phyloP scores from a whole-genome alignment of 306 rosid species.

The Canavalia gladiata region DNA sequence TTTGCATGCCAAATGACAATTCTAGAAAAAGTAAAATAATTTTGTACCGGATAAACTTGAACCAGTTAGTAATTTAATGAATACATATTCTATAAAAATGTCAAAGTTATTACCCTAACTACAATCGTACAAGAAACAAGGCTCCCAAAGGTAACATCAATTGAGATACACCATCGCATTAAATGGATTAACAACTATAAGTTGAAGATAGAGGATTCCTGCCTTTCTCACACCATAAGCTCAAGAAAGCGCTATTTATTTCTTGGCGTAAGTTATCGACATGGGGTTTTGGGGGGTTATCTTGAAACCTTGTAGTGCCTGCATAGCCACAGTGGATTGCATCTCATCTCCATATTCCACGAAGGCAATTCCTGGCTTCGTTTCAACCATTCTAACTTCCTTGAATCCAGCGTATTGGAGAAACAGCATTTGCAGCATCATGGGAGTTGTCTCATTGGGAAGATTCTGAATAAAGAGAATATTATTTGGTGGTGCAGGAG shows the following conservation, averaged over 20 bases:
- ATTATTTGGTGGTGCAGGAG: slow-evolving; percentile 98
- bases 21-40: neutral
- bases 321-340: slow-evolving; percentile 94
- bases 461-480: slow-evolving; percentile 94
- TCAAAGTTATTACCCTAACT: slow-evolving; percentile 36
- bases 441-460: slow-evolving; percentile 87
- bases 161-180: slow-evolving; percentile 43
- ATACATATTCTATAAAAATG: slow-evolving; percentile 39
- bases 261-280: slow-evolving; percentile 97
- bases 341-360: slow-evolving; percentile 93
- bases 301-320: slow-evolving; percentile 92
- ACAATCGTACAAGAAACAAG: slow-evolving; percentile 47
- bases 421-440: slow-evolving; percentile 99
- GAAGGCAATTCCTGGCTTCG: slow-evolving; percentile 97
- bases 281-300: slow-evolving; percentile 90
- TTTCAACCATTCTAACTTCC: slow-evolving; percentile 99
- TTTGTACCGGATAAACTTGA: slow-evolving; percentile 28
- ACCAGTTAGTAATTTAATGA: slow-evolving; percentile 19
- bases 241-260: slow-evolving; percentile 54
- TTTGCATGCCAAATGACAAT: neutral
- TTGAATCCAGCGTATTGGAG: slow-evolving; percentile 90
- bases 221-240: slow-evolving; percentile 31
- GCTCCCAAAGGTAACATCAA: slow-evolving; percentile 39
- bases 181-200: slow-evolving; percentile 40
- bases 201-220: slow-evolving; percentile 38